Conservation (phyloP, 164 flowering plant species). For the Vitis amurensis region DNA sequence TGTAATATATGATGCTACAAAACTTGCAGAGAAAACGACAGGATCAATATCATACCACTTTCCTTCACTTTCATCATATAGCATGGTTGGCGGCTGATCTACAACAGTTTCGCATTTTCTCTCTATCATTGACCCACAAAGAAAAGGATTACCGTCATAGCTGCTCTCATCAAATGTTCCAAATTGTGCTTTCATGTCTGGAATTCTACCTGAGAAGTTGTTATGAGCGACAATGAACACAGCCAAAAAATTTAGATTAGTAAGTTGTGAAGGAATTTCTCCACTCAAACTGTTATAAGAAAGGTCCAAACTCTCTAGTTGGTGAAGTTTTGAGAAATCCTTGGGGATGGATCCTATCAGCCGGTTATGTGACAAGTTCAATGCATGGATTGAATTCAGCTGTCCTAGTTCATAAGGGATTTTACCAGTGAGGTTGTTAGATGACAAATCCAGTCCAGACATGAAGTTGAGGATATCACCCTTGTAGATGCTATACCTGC, state of each 20-base stretch:
- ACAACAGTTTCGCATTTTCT: not conserved
- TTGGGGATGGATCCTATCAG: conserved; percentile 2
- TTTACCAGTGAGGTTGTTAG: conserved; percentile 2
- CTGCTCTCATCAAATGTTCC: not conserved
- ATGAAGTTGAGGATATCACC: conserved; percentile 4
- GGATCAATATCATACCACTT: conserved; percentile 2
- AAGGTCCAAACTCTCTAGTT: conserved; percentile 10
- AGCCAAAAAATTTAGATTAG: not conserved
- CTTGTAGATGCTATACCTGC: not conserved
- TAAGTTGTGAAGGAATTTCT: not conserved
- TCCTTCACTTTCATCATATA: not conserved
- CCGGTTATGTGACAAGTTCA: conserved; percentile 7
- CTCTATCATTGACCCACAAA: not conserved
- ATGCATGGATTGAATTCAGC: not conserved
- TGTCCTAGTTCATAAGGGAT: not conserved
- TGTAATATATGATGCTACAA: conserved; percentile 3
- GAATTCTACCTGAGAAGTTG: conserved; percentile 11
- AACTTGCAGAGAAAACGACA: not conserved
- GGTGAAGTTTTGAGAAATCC: not conserved
- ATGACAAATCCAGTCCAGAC: conserved; percentile 15
- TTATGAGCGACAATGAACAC: conserved; percentile 8
- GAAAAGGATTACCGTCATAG: conserved; percentile 4
- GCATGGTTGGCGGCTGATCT: no score
- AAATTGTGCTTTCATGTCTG: not conserved
- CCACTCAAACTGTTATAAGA: conserved; percentile 2